phyloP scores from a whole-genome alignment of 2,329 filamentous ascomycete genomes.

The Pyrenophora seminiperda region DNA sequence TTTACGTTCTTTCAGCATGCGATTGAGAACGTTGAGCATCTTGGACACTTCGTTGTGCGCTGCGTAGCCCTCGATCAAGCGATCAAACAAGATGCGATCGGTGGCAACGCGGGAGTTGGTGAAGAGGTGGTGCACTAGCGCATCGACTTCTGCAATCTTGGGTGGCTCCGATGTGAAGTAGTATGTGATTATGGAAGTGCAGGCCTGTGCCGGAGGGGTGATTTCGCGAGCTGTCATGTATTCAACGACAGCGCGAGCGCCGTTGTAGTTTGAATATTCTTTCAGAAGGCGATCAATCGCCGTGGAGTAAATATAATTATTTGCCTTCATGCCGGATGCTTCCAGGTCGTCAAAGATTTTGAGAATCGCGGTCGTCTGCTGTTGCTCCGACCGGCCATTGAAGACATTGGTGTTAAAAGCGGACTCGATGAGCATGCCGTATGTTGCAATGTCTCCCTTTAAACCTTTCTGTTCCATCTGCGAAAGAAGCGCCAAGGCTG shows the following conservation, averaged over 20 bases:
- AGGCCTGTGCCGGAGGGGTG: constrained; percentile 67
- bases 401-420: constrained; percentile 58
- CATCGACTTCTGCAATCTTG: constrained; percentile 64
- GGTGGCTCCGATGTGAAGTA: constrained; percentile 66
- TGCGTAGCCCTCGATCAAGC: constrained; percentile 71
- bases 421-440: constrained; percentile 71
- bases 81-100: constrained; percentile 70
- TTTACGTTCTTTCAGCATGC: constrained; percentile 48
- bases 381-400: constrained; percentile 48
- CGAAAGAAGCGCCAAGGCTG: constrained; percentile 60
- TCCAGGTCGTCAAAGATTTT: constrained; percentile 62
- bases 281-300: constrained; percentile 69
- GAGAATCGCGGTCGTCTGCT: constrained; percentile 60
- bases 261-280: constrained; percentile 51
- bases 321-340: constrained; percentile 61
- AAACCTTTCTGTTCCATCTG: constrained; percentile 64
- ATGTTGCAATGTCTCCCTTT: constrained; percentile 69
- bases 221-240: constrained; percentile 64
- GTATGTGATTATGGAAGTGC: constrained; percentile 73
- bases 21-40: constrained; percentile 51
- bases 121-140: constrained; percentile 59
- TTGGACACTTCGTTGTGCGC: constrained; percentile 55
- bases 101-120: constrained; percentile 38
- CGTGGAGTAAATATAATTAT: constrained; percentile 69
- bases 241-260: constrained; percentile 65